A percentile compares a stretch with the other conserved stretches of the same genome.
These are phyloP conservation scores for Orbilia ellipsospora DNA, from an alignment of 2,329 filamentous ascomycete species.

Conservation along the genomic window DNA sequence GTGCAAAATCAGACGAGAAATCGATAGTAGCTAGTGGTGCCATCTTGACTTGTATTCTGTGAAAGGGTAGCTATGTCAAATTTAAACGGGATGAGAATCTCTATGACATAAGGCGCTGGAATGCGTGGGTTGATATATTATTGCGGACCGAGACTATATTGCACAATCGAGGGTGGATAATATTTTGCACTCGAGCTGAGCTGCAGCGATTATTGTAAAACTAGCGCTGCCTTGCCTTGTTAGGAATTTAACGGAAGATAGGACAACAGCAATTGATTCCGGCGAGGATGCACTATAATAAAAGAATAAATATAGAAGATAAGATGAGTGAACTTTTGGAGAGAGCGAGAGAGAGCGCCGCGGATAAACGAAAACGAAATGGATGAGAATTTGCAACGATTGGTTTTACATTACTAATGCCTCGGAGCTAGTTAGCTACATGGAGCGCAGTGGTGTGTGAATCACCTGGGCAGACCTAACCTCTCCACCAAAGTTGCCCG, in stretches of 20 bases:
- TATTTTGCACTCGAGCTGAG: too few relatives aligned
- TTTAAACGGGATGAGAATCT: background rate
- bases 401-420: constrained; percentile 41
- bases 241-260: too few relatives aligned
- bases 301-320: too few relatives aligned
- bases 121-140: background rate
- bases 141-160: too few relatives aligned
- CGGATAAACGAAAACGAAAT: constrained; percentile 17
- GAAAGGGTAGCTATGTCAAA: background rate
- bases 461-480: too few relatives aligned
- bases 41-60: constrained; percentile 61
- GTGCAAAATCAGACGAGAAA: constrained; percentile 67
- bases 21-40: constrained; percentile 70
- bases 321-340: background rate
- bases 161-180: background rate
- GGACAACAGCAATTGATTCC: too few relatives aligned
- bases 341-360: constrained; percentile 13
- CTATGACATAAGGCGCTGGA: background rate
- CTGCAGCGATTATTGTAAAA: too few relatives aligned
- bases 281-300: too few relatives aligned
- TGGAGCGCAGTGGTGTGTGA: background rate
- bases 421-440: constrained; percentile 20
- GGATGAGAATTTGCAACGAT: constrained; percentile 10
- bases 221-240: too few relatives aligned
- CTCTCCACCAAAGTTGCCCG: background rate